phyloP scores from a whole-genome alignment of 2,329 filamentous ascomycete species.

The Ophiostoma sp. region DNA sequence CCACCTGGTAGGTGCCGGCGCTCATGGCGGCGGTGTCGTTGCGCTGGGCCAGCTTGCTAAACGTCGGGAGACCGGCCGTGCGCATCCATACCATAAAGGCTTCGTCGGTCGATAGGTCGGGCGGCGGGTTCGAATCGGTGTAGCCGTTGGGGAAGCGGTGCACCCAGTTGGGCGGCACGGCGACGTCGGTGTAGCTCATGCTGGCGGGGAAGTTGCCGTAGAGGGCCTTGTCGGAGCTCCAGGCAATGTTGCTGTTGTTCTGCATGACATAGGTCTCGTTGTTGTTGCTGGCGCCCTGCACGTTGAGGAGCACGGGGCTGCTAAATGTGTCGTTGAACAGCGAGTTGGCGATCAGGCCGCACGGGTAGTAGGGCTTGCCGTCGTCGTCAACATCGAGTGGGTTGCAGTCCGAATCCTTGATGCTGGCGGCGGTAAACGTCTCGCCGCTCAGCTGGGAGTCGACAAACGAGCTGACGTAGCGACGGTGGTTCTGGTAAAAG shows the following conservation, averaged over 20 bases:
- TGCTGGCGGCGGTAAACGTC: constrained; percentile 52
- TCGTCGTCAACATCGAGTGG: constrained; percentile 53
- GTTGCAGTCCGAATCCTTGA: constrained; percentile 66
- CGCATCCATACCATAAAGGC: constrained; percentile 99
- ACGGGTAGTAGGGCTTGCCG: constrained; percentile 81
- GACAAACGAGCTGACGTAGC: constrained; percentile 88
- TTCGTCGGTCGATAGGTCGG: constrained; percentile 69
- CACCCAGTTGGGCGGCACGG: constrained; percentile 83
- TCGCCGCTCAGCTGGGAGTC: constrained; percentile 73
- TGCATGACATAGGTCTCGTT: constrained; percentile 67
- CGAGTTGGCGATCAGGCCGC: constrained; percentile 93
- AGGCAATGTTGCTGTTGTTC: constrained; percentile 70
- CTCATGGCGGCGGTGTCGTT: constrained; percentile 68
- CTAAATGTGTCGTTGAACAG: constrained; percentile 90
- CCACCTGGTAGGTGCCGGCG: constrained; percentile 67
- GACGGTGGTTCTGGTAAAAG: constrained; percentile 97
- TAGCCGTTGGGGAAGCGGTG: constrained; percentile 66
- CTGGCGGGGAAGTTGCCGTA: constrained; percentile 58
- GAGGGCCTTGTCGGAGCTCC: constrained; percentile 74
- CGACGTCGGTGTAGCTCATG: constrained; percentile 60
- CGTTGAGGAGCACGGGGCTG: constrained; percentile 57
- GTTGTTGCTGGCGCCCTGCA: constrained; percentile 35
- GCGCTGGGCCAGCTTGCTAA: constrained; percentile 85
- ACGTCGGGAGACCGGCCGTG: constrained; percentile 85
- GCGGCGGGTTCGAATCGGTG: constrained; percentile 57